Evolutionary conservation across 805 yeast genomes (phyloP).

Genomic region (Wickerhamiella hasegawae): DNA sequence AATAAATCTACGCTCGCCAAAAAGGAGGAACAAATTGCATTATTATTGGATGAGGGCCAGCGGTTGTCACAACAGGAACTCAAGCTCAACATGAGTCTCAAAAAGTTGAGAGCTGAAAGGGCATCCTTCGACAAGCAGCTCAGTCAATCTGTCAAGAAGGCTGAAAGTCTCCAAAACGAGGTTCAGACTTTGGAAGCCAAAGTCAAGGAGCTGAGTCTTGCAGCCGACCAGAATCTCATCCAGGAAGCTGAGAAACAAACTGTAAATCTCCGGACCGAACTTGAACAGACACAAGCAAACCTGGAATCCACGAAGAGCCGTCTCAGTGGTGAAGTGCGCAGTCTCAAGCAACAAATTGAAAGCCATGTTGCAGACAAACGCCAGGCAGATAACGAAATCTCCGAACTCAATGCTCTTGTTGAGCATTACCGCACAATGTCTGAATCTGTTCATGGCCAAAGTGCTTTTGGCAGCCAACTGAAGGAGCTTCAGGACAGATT

Average conservation of each 20-base stretch:
- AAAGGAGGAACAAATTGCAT: not conserved
- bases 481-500: slow-evolving; percentile 29
- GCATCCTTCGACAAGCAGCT: slow-evolving; percentile 12
- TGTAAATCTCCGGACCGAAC: slow-evolving; percentile 6
- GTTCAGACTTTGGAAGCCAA: slow-evolving; percentile 23
- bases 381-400: slow-evolving; percentile 13
- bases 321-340: slow-evolving; percentile 14
- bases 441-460: slow-evolving; percentile 30
- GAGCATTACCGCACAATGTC: slow-evolving; percentile 50
- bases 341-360: not conserved
- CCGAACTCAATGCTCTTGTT: slow-evolving; percentile 49
- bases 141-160: not conserved
- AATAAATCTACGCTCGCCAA: too few relatives aligned
- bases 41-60: slow-evolving; percentile 15
- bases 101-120: slow-evolving; percentile 36
- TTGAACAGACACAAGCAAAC: slow-evolving; percentile 19
- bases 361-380: slow-evolving; percentile 1
- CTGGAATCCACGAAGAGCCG: slow-evolving; percentile 17
- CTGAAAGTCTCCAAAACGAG: slow-evolving; percentile 23
- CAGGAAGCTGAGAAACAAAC: slow-evolving; percentile 6
- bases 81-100: slow-evolving; percentile 47
- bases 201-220: slow-evolving; percentile 9
- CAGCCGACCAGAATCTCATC: slow-evolving; percentile 12
- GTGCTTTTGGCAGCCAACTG: slow-evolving; percentile 18
- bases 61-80: not conserved